Base-by-base conservation (phyloP, 305 asterid genomes). In the Rubia peregrina region DNA sequence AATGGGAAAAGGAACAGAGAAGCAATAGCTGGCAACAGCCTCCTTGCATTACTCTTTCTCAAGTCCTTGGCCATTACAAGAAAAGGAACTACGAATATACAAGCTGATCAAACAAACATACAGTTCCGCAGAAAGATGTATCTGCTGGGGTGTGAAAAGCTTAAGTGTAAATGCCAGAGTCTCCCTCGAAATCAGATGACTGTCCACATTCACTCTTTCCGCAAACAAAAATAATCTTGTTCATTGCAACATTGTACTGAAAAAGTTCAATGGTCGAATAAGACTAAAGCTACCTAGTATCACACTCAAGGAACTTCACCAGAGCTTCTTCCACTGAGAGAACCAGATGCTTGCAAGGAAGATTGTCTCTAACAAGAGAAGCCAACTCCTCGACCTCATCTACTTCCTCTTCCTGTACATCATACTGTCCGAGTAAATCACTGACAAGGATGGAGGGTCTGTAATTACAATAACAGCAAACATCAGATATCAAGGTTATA, bases 361-460 rank as follows among this genome's bases (percentile, higher is more conserved):
- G 77, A 81, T 90, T 92, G 76, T 85, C 95, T 77, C 81, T 86
- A 71, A 92, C 82, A 75, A 88, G 92, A 79, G 76, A 88, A 75
- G 96, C 96, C 87, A 92, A 78, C 84, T 90, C 96, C 75, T 92
- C 95, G 67, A 90, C 96, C 98, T 92, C 59, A 17, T 9, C n/a
- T n/a, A 3, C 38, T 33, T 33, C 38, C 38, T 5, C 22, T 51
- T 51, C 22, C 24, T 51, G 8, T 51, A 17, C 95, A 79, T 83
- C 91, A 75, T 75, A 79, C 80, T 86, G 88, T 84, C 80, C 83
- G 70, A 91, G 73, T 71, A 90, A 81, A 84, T 92, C 98, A 71
- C 88, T 85, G 64, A 92, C 89, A 70, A 92, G 96, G 83, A 90
- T 83, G 73, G 90, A 77, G 71, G 98, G 97, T 73, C 97, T 90